Conservation (phyloP, 2,329 filamentous ascomycete species). For the Talaromyces albobiverticillius region DNA sequence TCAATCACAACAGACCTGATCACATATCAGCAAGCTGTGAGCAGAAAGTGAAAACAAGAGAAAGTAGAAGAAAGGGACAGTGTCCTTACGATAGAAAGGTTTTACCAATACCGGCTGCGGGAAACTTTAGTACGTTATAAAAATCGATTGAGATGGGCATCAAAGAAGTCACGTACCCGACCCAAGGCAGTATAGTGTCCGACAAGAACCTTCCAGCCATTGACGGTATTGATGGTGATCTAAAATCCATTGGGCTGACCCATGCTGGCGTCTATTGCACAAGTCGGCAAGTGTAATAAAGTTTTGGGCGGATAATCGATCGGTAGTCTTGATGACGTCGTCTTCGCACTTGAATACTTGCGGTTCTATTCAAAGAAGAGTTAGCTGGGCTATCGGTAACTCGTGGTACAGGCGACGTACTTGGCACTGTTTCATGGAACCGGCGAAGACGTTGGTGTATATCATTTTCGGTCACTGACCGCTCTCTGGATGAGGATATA, state of each 20-base stretch:
- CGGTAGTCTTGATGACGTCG: conserved; percentile 19
- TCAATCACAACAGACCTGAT: conserved; percentile 28
- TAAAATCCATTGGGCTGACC: conserved; percentile 28
- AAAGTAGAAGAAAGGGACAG: neutral
- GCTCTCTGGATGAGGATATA: conserved; percentile 14
- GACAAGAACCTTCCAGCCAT: conserved; percentile 26
- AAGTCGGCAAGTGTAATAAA: conserved; percentile 29
- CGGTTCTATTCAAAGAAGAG: neutral
- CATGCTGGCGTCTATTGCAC: conserved; percentile 26
- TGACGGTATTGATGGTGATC: conserved; percentile 21
- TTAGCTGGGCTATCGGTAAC: neutral
- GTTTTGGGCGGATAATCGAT: conserved; percentile 19
- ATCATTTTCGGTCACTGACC: conserved; percentile 18
- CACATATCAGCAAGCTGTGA: neutral
- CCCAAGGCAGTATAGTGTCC: conserved; percentile 27
- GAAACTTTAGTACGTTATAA: neutral
- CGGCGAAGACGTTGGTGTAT: conserved; percentile 18
- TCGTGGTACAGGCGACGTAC: conserved; percentile 13
- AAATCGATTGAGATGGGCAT: neutral
- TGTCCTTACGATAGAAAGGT: conserved; percentile 29
- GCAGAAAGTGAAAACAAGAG: neutral
- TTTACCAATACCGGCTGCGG: conserved; percentile 29
- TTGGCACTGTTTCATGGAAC: conserved; percentile 18
- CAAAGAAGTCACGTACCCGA: conserved; percentile 19
- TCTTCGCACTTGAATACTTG: conserved; percentile 19